phyloP scores from a whole-genome alignment of 129 eudicot species.

The Flaveria sonorensis region DNA sequence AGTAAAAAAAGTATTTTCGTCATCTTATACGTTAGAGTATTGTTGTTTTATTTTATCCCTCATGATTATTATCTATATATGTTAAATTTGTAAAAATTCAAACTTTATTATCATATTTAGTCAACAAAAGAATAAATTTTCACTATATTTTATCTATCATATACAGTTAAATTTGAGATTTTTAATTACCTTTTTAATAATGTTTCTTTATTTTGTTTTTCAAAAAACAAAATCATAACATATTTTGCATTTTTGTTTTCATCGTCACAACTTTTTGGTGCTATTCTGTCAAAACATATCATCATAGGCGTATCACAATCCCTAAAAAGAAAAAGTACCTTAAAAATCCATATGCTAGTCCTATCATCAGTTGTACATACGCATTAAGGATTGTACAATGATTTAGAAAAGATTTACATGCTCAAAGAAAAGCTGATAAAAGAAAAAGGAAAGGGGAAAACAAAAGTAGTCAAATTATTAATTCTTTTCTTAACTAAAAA shows the following conservation, averaged over 20 bases:
- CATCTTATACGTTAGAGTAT: too few species aligned
- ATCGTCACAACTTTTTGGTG: neutral
- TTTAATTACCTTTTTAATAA: too few species aligned
- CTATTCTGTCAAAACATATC: neutral
- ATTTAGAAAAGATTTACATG: neutral
- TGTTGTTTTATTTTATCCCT: too few species aligned
- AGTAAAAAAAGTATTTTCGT: too few species aligned
- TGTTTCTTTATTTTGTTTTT: neutral
- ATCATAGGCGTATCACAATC: neutral
- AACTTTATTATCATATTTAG: too few species aligned
- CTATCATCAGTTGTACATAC: conserved; percentile 13
- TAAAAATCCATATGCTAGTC: conserved; percentile 8
- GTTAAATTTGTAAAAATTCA: too few species aligned
- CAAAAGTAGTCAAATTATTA: neutral
- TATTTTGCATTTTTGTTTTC: neutral
- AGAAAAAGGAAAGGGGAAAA: conserved; percentile 22
- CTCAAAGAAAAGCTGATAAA: conserved; percentile 33
- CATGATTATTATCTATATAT: too few species aligned
- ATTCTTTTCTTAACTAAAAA: too few species aligned
- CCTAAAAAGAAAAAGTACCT: conserved; percentile 20
- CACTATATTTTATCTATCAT: too few species aligned
- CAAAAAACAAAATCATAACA: neutral
- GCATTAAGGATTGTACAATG: neutral
- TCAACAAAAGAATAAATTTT: too few species aligned
- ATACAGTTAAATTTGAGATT: too few species aligned